A percentile compares a stretch with the other conserved stretches of the same genome.
phyloP scores from a whole-genome alignment of 2,329 filamentous ascomycete genomes.

The Harringtonia aguacate region DNA sequence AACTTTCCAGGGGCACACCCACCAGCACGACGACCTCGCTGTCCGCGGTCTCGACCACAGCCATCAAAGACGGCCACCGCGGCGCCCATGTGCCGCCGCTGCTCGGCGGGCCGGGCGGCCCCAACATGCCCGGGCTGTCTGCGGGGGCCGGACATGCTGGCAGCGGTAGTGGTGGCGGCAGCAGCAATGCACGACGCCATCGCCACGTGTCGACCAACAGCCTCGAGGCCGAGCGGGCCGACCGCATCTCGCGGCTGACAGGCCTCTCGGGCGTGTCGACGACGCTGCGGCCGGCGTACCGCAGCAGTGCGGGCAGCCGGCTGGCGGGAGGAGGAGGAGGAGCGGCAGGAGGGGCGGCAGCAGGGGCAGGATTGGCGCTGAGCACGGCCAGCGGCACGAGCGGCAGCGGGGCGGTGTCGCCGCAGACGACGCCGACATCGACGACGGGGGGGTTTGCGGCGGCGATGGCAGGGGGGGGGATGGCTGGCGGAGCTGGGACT shows the following conservation, averaged over 20 bases:
- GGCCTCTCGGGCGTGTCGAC: constrained; percentile 82
- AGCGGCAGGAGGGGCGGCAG: neutral
- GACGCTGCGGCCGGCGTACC: constrained; percentile 45
- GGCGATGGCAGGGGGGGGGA: neutral
- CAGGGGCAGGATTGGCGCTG: constrained; percentile 24
- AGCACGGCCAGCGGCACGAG: too few relatives aligned
- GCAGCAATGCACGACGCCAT: constrained; percentile 44
- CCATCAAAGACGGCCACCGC: constrained; percentile 92
- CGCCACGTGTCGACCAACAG: constrained; percentile 56
- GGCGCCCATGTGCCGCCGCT: constrained; percentile 40
- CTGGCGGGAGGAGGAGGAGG: constrained; percentile 19
- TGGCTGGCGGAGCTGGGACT: neutral
- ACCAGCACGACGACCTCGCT: constrained; percentile 89
- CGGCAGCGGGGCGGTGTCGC: too few relatives aligned
- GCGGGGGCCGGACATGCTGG: too few relatives aligned
- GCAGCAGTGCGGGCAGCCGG: constrained; percentile 10
- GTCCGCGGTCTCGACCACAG: constrained; percentile 82
- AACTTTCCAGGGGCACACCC: constrained; percentile 64
- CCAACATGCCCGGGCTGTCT: too few relatives aligned
- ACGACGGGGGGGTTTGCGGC: constrained; percentile 18
- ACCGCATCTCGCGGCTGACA: constrained; percentile 87
- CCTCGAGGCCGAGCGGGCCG: constrained; percentile 83
- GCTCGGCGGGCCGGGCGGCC: neutral
- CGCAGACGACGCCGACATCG: constrained; percentile 32
- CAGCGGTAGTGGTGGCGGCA: constrained; percentile 32